Conservation (phyloP, 495 filamentous ascomycete genomes). For the Talaromyces nanjingensis region DNA sequence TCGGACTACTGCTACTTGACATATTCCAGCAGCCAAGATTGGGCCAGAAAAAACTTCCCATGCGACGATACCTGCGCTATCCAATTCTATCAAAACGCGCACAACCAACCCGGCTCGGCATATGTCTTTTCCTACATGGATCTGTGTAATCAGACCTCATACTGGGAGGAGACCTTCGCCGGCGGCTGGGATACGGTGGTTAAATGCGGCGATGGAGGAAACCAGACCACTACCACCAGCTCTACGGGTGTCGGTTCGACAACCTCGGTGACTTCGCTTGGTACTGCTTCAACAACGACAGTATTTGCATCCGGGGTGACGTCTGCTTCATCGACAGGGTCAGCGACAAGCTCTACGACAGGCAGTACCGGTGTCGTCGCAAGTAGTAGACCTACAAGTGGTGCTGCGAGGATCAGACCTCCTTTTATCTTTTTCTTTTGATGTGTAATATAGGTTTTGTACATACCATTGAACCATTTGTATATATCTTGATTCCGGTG, state of each 20-base stretch:
- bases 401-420: slow-evolving; percentile 16
- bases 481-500: background rate
- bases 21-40: slow-evolving; percentile 14
- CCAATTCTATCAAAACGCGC: slow-evolving; percentile 20
- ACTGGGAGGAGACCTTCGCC: slow-evolving; percentile 17
- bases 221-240: slow-evolving; percentile 9
- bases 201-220: slow-evolving; percentile 16
- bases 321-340: slow-evolving; percentile 10
- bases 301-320: slow-evolving; percentile 1
- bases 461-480: background rate
- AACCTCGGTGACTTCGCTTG: slow-evolving; percentile 11
- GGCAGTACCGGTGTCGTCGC: background rate
- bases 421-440: slow-evolving; percentile 7
- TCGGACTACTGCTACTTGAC: slow-evolving; percentile 21
- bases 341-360: slow-evolving; percentile 8
- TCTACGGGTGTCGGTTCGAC: slow-evolving; percentile 14
- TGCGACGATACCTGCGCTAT: slow-evolving; percentile 20
- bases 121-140: slow-evolving; percentile 19
- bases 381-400: slow-evolving; percentile 15
- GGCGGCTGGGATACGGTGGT: slow-evolving; percentile 20
- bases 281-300: slow-evolving; percentile 4
- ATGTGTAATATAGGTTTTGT: background rate
- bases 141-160: slow-evolving; percentile 15
- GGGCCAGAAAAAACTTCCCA: slow-evolving; percentile 15
- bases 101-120: slow-evolving; percentile 19